Conservation (phyloP, 257 asterid species). For the Solanum chiquidenum region DNA sequence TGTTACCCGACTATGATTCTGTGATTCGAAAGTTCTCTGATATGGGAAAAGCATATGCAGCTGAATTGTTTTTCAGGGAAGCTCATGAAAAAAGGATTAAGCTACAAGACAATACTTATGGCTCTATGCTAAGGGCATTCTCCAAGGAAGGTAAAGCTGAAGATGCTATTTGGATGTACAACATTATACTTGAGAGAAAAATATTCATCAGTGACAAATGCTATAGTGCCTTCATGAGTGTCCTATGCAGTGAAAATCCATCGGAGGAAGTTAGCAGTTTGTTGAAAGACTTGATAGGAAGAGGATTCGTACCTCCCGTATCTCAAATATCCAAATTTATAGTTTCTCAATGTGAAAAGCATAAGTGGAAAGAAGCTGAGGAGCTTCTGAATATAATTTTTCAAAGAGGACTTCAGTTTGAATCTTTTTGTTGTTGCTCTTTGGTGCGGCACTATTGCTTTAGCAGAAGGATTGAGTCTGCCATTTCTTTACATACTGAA, state of each 20-base stretch:
- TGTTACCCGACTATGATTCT: slow-evolving; percentile 20
- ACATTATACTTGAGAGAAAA: slow-evolving; percentile 16
- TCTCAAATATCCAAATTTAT: slow-evolving; percentile 32
- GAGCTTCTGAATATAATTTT: slow-evolving; percentile 29
- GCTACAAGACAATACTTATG: slow-evolving; percentile 36
- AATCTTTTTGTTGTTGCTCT: slow-evolving; percentile 37
- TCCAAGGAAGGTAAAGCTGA: slow-evolving; percentile 32
- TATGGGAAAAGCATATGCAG: slow-evolving; percentile 42
- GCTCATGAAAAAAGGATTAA: slow-evolving; percentile 28
- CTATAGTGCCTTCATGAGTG: slow-evolving; percentile 31
- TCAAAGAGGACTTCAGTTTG: slow-evolving; percentile 35
- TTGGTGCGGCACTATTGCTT: slow-evolving; percentile 48
- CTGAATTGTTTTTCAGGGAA: slow-evolving; percentile 36
- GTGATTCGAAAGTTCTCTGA: slow-evolving; percentile 41
- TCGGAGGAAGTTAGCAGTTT: slow-evolving; percentile 29
- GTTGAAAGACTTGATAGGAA: slow-evolving; percentile 31
- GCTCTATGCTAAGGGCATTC: slow-evolving; percentile 42
- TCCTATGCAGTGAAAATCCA: slow-evolving; percentile 50
- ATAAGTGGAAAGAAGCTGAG: slow-evolving; percentile 54
- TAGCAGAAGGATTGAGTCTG: slow-evolving; percentile 30
- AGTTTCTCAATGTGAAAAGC: slow-evolving; percentile 28
- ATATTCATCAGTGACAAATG: slow-evolving; percentile 21
- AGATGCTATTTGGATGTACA: slow-evolving; percentile 39
- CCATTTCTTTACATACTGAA: slow-evolving; percentile 46
- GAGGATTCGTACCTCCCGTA: slow-evolving; percentile 24